Evolutionary conservation across 2,329 filamentous ascomycete genomes (phyloP).

Genomic region (Apiospora aurea): DNA sequence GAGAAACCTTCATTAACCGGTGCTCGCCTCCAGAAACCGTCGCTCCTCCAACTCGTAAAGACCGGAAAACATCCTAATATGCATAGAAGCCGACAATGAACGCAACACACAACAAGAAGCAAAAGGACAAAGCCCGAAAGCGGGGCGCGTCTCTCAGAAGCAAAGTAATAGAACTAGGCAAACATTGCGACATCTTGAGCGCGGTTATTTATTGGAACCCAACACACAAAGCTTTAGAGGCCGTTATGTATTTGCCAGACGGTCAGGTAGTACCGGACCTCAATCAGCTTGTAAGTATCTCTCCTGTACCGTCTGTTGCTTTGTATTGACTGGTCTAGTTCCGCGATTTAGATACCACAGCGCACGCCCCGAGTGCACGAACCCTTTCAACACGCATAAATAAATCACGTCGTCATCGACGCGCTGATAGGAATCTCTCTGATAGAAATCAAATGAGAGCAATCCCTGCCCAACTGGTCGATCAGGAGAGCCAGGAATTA

Average conservation of each 20-base stretch:
- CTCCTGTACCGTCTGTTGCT: slow-evolving; percentile 1
- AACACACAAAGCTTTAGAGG: not conserved
- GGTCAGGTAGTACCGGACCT: slow-evolving; percentile 6
- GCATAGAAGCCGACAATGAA: slow-evolving; percentile 6
- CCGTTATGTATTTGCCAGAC: slow-evolving; percentile 11
- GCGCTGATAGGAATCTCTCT: slow-evolving; percentile 4
- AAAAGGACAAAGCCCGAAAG: slow-evolving; percentile 17
- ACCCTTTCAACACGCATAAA: slow-evolving; percentile 2
- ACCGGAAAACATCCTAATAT: slow-evolving; percentile 1
- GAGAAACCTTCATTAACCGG: slow-evolving; percentile 12
- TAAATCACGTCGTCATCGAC: slow-evolving; percentile 12
- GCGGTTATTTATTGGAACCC: slow-evolving; percentile 15
- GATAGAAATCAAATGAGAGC: slow-evolving; percentile 10
- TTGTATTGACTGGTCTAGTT: slow-evolving; percentile 12
- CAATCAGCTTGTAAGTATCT: slow-evolving; percentile 6
- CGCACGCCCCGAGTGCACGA: slow-evolving; percentile 1
- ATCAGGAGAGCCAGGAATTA: slow-evolving; percentile 2
- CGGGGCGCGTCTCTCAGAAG: slow-evolving; percentile 12
- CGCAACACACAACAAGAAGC: slow-evolving; percentile 6
- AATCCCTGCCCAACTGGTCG: not conserved
- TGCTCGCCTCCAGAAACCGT: slow-evolving; percentile 7
- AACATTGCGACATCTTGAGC: slow-evolving; percentile 14
- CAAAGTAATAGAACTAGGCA: slow-evolving; percentile 11
- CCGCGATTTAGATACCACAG: slow-evolving; percentile 12
- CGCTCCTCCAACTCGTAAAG: not conserved